Evolutionary conservation across 441 rosid species (phyloP).

Genomic region (Pelargonium fulgidum): DNA sequence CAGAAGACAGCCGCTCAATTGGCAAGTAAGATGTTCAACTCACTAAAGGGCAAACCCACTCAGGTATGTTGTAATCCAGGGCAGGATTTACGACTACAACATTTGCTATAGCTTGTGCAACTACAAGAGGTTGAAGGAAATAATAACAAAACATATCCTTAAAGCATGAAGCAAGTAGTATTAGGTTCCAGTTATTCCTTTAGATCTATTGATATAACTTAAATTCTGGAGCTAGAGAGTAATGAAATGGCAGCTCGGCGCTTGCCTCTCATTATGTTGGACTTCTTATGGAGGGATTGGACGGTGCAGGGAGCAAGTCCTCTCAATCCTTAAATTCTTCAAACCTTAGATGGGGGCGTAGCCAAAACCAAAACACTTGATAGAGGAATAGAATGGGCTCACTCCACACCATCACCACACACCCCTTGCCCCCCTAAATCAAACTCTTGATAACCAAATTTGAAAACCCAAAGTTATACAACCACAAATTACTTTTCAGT

Average conservation of each 20-base stretch:
- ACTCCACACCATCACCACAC: no score
- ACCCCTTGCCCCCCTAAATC: no score
- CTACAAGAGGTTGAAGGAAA: slow-evolving; percentile 2
- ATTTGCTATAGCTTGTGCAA: background rate
- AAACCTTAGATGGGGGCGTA: background rate
- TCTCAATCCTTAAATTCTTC: background rate
- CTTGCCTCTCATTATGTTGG: background rate
- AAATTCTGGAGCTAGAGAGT: background rate
- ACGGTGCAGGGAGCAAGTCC: background rate
- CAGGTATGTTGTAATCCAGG: slow-evolving; percentile 48
- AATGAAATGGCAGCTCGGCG: background rate
- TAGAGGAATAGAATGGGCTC: background rate
- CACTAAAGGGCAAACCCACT: slow-evolving; percentile 87
- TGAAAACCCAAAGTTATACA: background rate
- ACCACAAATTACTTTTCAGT: background rate
- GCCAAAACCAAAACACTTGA: background rate
- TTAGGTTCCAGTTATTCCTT: background rate
- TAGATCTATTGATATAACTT: background rate
- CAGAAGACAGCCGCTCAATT: slow-evolving; percentile 64
- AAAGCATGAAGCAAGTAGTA: background rate
- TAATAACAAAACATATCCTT: background rate
- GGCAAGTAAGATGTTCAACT: slow-evolving; percentile 72
- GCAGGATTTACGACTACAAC: background rate
- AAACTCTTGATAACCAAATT: no score
- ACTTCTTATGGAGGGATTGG: background rate